Evolutionary conservation across 345 rosid genomes (phyloP).

Genomic region (Rhizophora mangle): DNA sequence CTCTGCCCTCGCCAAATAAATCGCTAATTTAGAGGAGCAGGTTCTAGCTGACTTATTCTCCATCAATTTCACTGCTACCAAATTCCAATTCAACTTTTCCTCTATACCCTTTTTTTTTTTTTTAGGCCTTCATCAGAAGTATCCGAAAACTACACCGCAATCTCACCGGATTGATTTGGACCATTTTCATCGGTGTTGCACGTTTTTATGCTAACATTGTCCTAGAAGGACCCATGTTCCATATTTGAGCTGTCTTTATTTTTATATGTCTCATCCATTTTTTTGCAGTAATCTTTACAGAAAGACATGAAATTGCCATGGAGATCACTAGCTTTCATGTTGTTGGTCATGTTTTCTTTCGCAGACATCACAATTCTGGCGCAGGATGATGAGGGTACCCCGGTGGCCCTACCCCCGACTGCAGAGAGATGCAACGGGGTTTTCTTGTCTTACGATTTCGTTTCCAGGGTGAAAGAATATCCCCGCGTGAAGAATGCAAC

Average conservation of each 20-base stretch:
- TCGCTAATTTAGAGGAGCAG: conserved; percentile 28
- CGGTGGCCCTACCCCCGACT: too few species aligned
- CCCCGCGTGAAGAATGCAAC: too few species aligned
- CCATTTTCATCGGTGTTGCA: background rate
- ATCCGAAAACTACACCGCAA: background rate
- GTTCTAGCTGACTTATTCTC: conserved; percentile 31
- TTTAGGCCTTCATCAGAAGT: background rate
- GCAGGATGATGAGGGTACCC: conserved; percentile 11
- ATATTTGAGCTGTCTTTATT: background rate
- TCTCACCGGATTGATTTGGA: background rate
- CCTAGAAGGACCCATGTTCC: background rate
- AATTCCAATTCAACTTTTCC: conserved; percentile 8
- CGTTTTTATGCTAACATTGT: too few species aligned
- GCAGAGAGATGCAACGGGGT: too few species aligned
- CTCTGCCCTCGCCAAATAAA: conserved; percentile 17
- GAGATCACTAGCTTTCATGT: conserved; percentile 1
- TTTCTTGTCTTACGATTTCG: too few species aligned
- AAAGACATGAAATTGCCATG: conserved; percentile 23
- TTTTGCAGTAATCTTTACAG: background rate
- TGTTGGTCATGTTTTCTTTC: conserved; percentile 5
- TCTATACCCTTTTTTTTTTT: background rate
- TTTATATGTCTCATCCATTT: too few species aligned
- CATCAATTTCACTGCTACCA: conserved; percentile 16
- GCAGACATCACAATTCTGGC: conserved; percentile 3
- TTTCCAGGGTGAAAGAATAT: too few species aligned